Conservation (phyloP, 306 rosid species). For the Albizia julibrissin region DNA sequence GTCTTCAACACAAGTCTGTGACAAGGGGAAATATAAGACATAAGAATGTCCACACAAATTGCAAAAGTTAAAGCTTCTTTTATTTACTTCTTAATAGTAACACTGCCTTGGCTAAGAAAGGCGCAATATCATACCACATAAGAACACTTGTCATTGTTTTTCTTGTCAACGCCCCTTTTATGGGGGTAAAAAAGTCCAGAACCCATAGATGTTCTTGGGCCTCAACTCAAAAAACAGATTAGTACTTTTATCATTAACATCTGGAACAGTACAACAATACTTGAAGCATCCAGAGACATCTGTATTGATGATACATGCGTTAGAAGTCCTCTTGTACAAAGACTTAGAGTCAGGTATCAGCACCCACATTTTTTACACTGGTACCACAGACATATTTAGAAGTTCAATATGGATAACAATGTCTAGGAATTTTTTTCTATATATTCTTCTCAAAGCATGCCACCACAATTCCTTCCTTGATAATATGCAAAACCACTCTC, state of each 20-base stretch:
- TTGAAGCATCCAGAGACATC: neutral
- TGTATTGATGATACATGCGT: slow-evolving; percentile 15
- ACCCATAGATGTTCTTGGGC: neutral
- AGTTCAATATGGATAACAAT: neutral
- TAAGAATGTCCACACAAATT: neutral
- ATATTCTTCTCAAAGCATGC: neutral
- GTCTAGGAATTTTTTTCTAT: neutral
- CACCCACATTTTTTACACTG: neutral
- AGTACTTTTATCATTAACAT: slow-evolving; percentile 2
- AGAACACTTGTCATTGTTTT: neutral
- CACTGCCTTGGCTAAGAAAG: neutral
- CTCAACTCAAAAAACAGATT: neutral
- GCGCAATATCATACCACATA: neutral
- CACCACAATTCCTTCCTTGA: neutral
- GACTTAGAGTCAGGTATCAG: neutral
- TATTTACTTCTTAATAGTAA: slow-evolving; percentile 1
- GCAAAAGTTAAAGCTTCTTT: slow-evolving; percentile 3
- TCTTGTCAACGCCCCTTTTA: neutral
- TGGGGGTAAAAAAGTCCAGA: neutral
- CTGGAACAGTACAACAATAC: neutral
- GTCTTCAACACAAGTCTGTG: too few species aligned
- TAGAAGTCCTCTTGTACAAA: neutral
- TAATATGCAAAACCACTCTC: neutral
- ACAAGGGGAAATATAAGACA: too few species aligned
- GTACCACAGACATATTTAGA: slow-evolving; percentile 2